phyloP scores from a whole-genome alignment of 2,329 filamentous ascomycete genomes.

The Epichloe baconii region DNA sequence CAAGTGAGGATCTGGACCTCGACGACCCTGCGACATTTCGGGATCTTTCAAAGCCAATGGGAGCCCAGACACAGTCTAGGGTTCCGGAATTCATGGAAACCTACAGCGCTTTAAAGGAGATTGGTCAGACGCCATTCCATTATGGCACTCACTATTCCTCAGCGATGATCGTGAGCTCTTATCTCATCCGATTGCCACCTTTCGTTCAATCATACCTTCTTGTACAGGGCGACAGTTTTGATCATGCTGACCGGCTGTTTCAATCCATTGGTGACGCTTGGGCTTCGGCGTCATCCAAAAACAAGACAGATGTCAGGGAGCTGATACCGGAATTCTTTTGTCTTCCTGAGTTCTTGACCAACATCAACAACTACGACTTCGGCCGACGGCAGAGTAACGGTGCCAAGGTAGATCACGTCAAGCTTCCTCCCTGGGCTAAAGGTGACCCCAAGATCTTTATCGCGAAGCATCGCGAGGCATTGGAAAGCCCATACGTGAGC shows the following conservation, averaged over 20 bases:
- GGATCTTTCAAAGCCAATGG: conserved; percentile 92
- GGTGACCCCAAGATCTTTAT: conserved; percentile 94
- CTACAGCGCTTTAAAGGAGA: conserved; percentile 79
- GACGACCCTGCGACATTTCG: conserved; percentile 74
- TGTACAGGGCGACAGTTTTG: conserved; percentile 89
- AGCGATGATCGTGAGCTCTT: conserved; percentile 96
- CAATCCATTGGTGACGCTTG: conserved; percentile 86
- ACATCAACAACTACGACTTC: conserved; percentile 90
- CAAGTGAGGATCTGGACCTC: conserved; percentile 81
- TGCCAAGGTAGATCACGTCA: conserved; percentile 70
- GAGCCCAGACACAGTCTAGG: conserved; percentile 66
- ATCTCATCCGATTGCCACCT: conserved; percentile 85
- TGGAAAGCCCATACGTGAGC: conserved; percentile 88
- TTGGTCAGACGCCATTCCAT: conserved; percentile 87
- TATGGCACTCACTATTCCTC: conserved; percentile 98
- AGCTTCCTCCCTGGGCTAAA: conserved; percentile 92
- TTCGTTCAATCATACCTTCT: conserved; percentile 94
- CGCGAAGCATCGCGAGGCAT: conserved; percentile 83
- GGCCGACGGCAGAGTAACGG: conserved; percentile 71
- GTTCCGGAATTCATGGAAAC: conserved; percentile 71
- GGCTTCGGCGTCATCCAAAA: conserved; percentile 77
- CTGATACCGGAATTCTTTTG: conserved; percentile 97
- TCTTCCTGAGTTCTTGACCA: conserved; percentile 86
- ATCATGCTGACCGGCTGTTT: conserved; percentile 90
- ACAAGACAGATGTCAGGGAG: conserved; percentile 89